Percentiles rank a stretch among this genome's conserved stretches.
phyloP scores from a whole-genome alignment of 2,329 filamentous ascomycete genomes.

The Diaporthe helianthi region DNA sequence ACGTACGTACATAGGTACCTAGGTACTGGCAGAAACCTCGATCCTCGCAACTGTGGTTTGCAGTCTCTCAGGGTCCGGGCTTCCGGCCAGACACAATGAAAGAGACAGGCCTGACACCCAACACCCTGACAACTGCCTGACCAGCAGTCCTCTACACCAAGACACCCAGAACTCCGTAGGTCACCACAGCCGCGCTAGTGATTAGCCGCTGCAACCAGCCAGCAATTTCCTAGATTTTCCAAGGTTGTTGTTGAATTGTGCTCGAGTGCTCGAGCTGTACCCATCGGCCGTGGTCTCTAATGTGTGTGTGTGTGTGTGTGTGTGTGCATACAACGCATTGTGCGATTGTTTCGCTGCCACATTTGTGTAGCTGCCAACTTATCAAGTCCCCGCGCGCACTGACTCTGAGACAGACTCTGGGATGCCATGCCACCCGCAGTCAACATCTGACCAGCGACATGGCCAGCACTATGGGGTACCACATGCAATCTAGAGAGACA shows the following conservation, averaged over 20 bases:
- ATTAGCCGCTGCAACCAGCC: constrained; percentile 22
- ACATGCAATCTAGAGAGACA: too few species aligned
- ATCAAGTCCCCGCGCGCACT: background rate
- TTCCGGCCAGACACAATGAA: background rate
- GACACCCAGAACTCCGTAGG: background rate
- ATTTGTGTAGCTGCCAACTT: background rate
- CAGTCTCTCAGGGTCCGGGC: background rate
- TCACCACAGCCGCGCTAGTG: constrained; percentile 17
- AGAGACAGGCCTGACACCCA: too few species aligned
- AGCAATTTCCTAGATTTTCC: constrained; percentile 18
- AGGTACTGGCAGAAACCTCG: background rate
- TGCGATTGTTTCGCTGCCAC: background rate
- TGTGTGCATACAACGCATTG: background rate
- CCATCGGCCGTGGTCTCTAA: background rate
- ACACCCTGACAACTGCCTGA: background rate
- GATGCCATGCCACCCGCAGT: background rate
- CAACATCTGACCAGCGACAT: background rate
- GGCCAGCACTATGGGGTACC: too few species aligned
- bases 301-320: background rate
- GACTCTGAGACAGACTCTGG: background rate
- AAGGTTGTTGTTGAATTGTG: constrained; percentile 1
- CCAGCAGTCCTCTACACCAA: background rate
- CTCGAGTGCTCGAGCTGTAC: background rate
- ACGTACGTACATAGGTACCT: too few species aligned
- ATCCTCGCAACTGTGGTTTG: background rate